These are phyloP conservation scores for Penicillium vulpinum DNA, from an alignment of 2,329 filamentous ascomycete genomes.

Conservation along the genomic window DNA sequence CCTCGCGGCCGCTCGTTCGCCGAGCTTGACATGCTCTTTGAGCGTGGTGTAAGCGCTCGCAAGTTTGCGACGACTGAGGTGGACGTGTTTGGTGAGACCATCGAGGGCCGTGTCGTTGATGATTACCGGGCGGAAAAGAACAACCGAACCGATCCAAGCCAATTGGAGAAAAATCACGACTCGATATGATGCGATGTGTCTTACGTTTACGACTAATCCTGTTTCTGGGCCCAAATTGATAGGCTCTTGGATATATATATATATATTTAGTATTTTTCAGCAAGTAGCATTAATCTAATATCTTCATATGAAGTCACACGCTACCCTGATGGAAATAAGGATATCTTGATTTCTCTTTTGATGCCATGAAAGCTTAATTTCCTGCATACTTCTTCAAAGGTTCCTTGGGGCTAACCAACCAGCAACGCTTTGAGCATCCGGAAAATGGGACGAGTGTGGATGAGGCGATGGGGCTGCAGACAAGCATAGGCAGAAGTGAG, in stretches of 20 bases:
- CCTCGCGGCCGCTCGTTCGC: slow-evolving; percentile 78
- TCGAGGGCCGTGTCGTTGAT: slow-evolving; percentile 30
- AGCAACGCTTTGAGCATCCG: slow-evolving; percentile 53
- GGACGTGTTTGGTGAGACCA: slow-evolving; percentile 54
- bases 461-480: slow-evolving; percentile 7
- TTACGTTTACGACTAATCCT: slow-evolving; percentile 21
- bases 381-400: not conserved
- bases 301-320: not conserved
- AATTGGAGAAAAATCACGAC: slow-evolving; percentile 51
- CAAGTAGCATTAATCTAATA: slow-evolving; percentile 5
- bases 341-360: not conserved
- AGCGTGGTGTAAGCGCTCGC: slow-evolving; percentile 67
- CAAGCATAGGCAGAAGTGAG: slow-evolving; percentile 10
- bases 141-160: slow-evolving; percentile 54
- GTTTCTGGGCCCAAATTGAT: not conserved
- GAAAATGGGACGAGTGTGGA: slow-evolving; percentile 8
- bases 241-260: slow-evolving; percentile 3
- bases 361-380: not conserved
- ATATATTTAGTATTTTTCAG: slow-evolving; percentile 5
- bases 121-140: slow-evolving; percentile 46
- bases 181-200: slow-evolving; percentile 18
- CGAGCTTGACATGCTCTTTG: slow-evolving; percentile 82
- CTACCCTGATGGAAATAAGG: no score
- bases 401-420: slow-evolving; percentile 50
- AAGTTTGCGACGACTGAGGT: slow-evolving; percentile 65